phyloP scores from a whole-genome alignment of 2,329 filamentous ascomycete genomes.

The Pseudogymnoascus pannorum region DNA sequence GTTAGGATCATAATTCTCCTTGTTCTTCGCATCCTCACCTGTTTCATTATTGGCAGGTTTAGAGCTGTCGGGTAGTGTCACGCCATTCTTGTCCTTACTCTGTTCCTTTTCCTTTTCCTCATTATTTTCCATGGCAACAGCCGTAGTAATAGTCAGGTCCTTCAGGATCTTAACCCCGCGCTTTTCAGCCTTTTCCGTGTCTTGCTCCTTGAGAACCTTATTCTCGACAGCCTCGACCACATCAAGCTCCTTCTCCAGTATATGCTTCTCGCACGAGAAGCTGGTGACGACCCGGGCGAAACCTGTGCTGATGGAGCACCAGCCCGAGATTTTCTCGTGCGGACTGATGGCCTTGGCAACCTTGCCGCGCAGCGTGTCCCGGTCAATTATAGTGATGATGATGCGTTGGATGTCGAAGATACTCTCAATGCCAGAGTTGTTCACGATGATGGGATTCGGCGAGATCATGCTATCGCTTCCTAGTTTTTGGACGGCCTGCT shows the following conservation, averaged over 20 bases:
- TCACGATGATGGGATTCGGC: slow-evolving; percentile 29
- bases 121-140: too few species aligned
- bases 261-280: slow-evolving; percentile 25
- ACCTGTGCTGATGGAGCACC: slow-evolving; percentile 29
- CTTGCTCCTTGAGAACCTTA: slow-evolving; percentile 21
- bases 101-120: too few species aligned
- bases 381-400: slow-evolving; percentile 24
- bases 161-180: too few species aligned
- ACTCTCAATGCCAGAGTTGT: slow-evolving; percentile 25
- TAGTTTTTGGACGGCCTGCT: slow-evolving; percentile 3
- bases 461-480: slow-evolving; percentile 24
- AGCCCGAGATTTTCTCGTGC: slow-evolving; percentile 25
- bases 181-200: slow-evolving; percentile 12
- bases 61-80: too few species aligned
- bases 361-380: slow-evolving; percentile 22
- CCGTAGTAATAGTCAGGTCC: too few species aligned
- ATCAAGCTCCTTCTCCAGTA: slow-evolving; percentile 27
- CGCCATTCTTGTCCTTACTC: too few species aligned
- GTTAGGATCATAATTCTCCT: too few species aligned
- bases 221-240: slow-evolving; percentile 25
- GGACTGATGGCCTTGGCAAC: slow-evolving; percentile 23
- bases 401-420: slow-evolving; percentile 29
- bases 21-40: too few species aligned
- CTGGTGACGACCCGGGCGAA: slow-evolving; percentile 26
- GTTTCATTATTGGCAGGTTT: too few species aligned